Percentiles rank a stretch among this genome's conserved stretches.
phyloP scores from a whole-genome alignment of 495 filamentous ascomycete genomes.

The Penicillium verhagenii region DNA sequence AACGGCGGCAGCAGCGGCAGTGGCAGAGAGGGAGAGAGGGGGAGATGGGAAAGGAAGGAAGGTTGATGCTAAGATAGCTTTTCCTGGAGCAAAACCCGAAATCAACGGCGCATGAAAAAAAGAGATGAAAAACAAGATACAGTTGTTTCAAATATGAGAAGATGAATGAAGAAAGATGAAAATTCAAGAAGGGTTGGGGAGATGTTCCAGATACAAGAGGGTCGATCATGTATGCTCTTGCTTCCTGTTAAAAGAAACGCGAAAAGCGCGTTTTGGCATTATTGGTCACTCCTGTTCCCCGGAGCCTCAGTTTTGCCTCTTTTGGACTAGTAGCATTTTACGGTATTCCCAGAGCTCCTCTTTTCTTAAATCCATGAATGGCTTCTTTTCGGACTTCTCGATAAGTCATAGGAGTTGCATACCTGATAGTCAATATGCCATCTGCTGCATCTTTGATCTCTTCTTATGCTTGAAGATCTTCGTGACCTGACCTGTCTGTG shows the following conservation, averaged over 20 bases:
- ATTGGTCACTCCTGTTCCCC: conserved; percentile 11
- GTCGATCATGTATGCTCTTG: neutral
- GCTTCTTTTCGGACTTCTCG: neutral
- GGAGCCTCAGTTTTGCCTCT: conserved; percentile 25
- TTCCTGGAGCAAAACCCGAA: neutral
- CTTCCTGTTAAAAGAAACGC: conserved; percentile 19
- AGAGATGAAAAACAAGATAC: neutral
- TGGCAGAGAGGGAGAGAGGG: conserved; percentile 16
- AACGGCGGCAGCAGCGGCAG: conserved; percentile 17
- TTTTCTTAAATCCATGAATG: no score
- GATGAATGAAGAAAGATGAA: conserved; percentile 1
- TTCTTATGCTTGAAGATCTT: neutral
- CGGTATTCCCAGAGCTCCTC: neutral
- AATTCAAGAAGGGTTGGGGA: conserved; percentile 2
- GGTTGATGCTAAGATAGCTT: conserved; percentile 1
- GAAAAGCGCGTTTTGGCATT: conserved; percentile 31
- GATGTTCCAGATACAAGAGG: neutral
- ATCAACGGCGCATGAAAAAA: neutral
- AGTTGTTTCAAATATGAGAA: neutral
- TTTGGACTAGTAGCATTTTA: conserved; percentile 16
- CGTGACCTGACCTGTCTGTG: neutral
- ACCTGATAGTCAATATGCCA: neutral
- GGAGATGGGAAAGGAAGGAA: conserved; percentile 10
- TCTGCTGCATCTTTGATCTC: neutral
- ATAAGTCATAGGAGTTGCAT: neutral